Conservation (phyloP, 768 basidiomycete species). For the Leccinum boreale region DNA sequence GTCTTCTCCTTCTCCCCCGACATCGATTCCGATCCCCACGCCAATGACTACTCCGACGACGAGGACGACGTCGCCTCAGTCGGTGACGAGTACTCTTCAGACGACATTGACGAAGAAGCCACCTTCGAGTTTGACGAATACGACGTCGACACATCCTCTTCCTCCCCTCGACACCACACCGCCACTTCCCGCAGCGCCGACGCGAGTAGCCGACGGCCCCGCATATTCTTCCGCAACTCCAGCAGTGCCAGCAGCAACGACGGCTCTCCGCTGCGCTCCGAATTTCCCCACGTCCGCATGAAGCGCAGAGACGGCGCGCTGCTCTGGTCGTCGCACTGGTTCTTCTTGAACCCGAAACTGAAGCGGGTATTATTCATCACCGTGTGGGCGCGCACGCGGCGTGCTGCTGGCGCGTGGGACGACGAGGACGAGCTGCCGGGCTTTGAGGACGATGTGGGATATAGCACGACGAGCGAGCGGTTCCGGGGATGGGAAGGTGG, state of each 20-base stretch:
- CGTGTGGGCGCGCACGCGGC: constrained; percentile 81
- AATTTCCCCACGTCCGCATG: constrained; percentile 46
- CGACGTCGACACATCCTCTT: constrained; percentile 55
- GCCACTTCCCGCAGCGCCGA: constrained; percentile 8
- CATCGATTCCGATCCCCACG: constrained; percentile 92
- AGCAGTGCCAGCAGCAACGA: constrained; percentile 36
- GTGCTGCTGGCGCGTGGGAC: constrained; percentile 49
- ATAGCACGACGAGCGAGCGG: constrained; percentile 44
- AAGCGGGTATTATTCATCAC: constrained; percentile 92
- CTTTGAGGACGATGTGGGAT: constrained; percentile 36
- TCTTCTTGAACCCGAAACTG: constrained; percentile 90
- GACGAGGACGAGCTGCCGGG: constrained; percentile 42
- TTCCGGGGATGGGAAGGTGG: constrained; percentile 82
- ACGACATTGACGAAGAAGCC: constrained; percentile 69
- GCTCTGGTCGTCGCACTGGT: constrained; percentile 96
- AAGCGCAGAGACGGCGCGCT: constrained; percentile 70
- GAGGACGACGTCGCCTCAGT: constrained; percentile 69
- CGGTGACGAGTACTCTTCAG: constrained; percentile 67
- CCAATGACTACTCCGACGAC: constrained; percentile 74
- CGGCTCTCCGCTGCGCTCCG: constrained; percentile 30
- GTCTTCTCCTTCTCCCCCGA: constrained; percentile 94
- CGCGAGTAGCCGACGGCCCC: constrained; percentile 3
- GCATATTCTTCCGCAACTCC: constrained; percentile 24
- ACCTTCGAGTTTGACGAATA: constrained; percentile 81
- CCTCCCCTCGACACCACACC: constrained; percentile 12